phyloP scores from a whole-genome alignment of 805 yeast species.

The Candida tibetensis region DNA sequence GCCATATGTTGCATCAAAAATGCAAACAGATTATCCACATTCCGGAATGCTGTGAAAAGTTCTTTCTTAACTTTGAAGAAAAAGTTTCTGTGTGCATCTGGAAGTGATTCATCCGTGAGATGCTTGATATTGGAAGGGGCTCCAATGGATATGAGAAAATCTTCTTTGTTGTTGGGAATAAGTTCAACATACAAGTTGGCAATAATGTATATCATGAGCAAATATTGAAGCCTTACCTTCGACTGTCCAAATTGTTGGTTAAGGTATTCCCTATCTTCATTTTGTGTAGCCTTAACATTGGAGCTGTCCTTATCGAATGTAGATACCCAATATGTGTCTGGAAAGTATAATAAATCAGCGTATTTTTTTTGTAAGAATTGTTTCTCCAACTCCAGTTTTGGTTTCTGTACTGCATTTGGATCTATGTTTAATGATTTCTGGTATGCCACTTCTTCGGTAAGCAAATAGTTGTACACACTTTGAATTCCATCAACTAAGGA shows the following conservation, averaged over 20 bases:
- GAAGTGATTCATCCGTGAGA: conserved; percentile 30
- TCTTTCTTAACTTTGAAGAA: conserved; percentile 28
- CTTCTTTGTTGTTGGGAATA: conserved; percentile 19
- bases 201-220: conserved; percentile 31
- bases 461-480: conserved; percentile 27
- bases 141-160: conserved; percentile 18
- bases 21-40: conserved; percentile 25
- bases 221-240: conserved; percentile 23
- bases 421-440: conserved; percentile 17
- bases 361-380: conserved; percentile 18
- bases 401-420: conserved; percentile 12
- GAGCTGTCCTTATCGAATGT: conserved; percentile 23
- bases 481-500: conserved; percentile 21
- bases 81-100: conserved; percentile 20
- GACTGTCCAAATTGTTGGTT: conserved; percentile 24
- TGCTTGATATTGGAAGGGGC: conserved; percentile 35
- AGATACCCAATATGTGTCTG: conserved; percentile 37
- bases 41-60: conserved; percentile 18
- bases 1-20: conserved; percentile 26
- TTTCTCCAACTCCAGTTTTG: conserved; percentile 14
- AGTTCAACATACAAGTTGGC: conserved; percentile 30
- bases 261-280: conserved; percentile 24
- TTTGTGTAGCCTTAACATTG: conserved; percentile 11
- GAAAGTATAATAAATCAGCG: conserved; percentile 22
- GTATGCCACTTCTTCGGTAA: conserved; percentile 28